phyloP scores from a whole-genome alignment of 306 rosid genomes.

The Begonia loranthoides region DNA sequence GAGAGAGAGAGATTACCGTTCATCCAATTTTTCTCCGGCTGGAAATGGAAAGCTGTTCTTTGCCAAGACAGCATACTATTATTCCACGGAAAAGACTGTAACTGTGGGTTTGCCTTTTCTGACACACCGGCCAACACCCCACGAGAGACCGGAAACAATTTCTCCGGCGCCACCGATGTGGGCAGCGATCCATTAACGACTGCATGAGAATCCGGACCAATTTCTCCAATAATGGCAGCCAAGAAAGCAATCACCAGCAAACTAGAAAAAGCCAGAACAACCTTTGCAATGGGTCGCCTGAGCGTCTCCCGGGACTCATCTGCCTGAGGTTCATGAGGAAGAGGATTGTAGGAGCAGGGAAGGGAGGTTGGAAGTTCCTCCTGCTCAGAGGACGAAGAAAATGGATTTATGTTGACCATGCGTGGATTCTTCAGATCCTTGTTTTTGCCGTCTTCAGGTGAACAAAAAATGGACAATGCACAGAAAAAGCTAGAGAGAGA shows the following conservation, averaged over 20 bases:
- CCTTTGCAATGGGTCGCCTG: constrained; percentile 11
- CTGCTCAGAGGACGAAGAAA: constrained; percentile 4
- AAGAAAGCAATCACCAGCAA: constrained; percentile 24
- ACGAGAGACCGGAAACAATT: constrained; percentile 25
- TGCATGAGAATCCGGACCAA: background rate
- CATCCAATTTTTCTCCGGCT: constrained; percentile 90
- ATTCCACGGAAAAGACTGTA: constrained; percentile 45
- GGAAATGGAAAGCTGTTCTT: constrained; percentile 80
- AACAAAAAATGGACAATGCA: background rate
- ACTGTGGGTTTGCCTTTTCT: constrained; percentile 32
- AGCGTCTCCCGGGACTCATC: constrained; percentile 2
- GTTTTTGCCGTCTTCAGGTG: background rate
- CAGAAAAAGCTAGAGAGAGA: background rate
- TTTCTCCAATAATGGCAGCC: constrained; percentile 18
- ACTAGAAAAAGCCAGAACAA: constrained; percentile 19
- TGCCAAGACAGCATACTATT: constrained; percentile 77
- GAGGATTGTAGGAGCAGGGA: constrained; percentile 25
- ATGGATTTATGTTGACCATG: constrained; percentile 20
- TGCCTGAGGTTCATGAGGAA: constrained; percentile 16
- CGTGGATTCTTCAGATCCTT: background rate
- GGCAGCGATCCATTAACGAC: constrained; percentile 3
- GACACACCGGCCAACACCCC: constrained; percentile 63
- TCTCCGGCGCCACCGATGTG: background rate
- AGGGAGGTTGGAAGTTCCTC: constrained; percentile 5
- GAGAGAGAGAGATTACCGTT: constrained; percentile 32